Conservation (phyloP, 495 filamentous ascomycete species). For the Pyronema domesticum region DNA sequence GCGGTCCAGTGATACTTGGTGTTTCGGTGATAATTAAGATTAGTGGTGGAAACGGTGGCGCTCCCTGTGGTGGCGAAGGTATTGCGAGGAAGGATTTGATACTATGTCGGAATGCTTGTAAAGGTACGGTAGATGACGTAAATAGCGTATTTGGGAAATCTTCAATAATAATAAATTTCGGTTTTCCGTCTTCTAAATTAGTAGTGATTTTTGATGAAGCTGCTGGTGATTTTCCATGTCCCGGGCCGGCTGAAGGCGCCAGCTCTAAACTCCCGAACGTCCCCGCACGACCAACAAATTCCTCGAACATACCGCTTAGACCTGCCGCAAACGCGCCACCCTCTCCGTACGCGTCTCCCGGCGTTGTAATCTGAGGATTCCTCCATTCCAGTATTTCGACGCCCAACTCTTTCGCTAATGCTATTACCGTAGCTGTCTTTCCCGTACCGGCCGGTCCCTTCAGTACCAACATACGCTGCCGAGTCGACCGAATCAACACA, state of each 20-base stretch:
- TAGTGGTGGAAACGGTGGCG: slow-evolving; percentile 43
- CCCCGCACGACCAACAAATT: slow-evolving; percentile 65
- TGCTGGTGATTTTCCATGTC: slow-evolving; percentile 8
- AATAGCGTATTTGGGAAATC: slow-evolving; percentile 76
- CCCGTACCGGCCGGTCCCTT: slow-evolving; percentile 85
- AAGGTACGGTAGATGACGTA: slow-evolving; percentile 42
- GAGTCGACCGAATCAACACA: slow-evolving; percentile 44
- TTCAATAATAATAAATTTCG: slow-evolving; percentile 65
- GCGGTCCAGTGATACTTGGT: slow-evolving; percentile 29
- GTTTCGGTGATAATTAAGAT: slow-evolving; percentile 87
- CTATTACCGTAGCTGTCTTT: slow-evolving; percentile 70
- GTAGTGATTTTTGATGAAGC: slow-evolving; percentile 22
- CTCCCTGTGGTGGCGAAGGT: slow-evolving; percentile 1
- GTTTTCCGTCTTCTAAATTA: slow-evolving; percentile 20
- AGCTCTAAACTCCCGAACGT: slow-evolving; percentile 62
- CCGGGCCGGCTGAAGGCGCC: slow-evolving; percentile 24
- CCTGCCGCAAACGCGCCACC: slow-evolving; percentile 13
- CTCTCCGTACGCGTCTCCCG: slow-evolving; percentile 1
- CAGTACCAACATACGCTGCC: slow-evolving; percentile 58
- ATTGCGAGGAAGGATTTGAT: slow-evolving; percentile 31
- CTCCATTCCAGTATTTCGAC: slow-evolving; percentile 78
- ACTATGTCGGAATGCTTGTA: slow-evolving; percentile 57
- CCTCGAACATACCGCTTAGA: slow-evolving; percentile 58
- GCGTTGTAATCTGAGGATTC: slow-evolving; percentile 44
- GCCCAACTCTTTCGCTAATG: slow-evolving; percentile 52